These are phyloP conservation scores for Annulohypoxylon bovei DNA, from an alignment of 495 filamentous ascomycete species.

Conservation along the genomic window DNA sequence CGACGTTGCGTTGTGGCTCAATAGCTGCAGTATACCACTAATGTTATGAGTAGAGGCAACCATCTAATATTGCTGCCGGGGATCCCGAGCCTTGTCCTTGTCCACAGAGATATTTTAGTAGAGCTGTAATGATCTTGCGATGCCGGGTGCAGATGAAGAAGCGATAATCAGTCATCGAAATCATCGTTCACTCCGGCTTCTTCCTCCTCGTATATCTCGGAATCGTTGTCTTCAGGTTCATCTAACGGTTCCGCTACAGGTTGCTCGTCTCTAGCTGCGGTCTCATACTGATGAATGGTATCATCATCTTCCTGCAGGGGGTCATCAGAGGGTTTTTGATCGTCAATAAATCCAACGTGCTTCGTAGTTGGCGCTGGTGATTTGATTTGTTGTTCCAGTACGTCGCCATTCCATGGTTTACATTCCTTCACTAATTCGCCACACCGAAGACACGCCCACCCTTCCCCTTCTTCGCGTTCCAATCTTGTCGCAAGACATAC, in stretches of 20 bases:
- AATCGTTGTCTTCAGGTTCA: conserved; percentile 47
- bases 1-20: conserved; percentile 12
- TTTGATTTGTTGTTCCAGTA: conserved; percentile 66
- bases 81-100: not conserved
- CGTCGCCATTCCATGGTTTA: conserved; percentile 91
- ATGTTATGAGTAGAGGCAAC: not conserved
- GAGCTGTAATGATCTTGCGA: not conserved
- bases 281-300: not conserved
- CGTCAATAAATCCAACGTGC: conserved; percentile 75
- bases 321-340: conserved; percentile 47
- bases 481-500: conserved; percentile 93
- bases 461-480: conserved; percentile 93
- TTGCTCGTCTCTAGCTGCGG: conserved; percentile 21
- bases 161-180: conserved; percentile 42
- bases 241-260: conserved; percentile 21
- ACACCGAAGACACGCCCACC: conserved; percentile 94
- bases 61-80: not conserved
- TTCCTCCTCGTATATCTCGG: conserved; percentile 58
- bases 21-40: conserved; percentile 9
- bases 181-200: conserved; percentile 54
- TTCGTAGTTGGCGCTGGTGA: conserved; percentile 65
- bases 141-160: not conserved
- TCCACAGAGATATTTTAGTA: conserved; percentile 3
- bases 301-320: conserved; percentile 35
- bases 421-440: conserved; percentile 88